Evolutionary conservation across 345 rosid species (phyloP), one percentile per base, ranked within the genome.

Genomic region (Salix udensis): DNA sequence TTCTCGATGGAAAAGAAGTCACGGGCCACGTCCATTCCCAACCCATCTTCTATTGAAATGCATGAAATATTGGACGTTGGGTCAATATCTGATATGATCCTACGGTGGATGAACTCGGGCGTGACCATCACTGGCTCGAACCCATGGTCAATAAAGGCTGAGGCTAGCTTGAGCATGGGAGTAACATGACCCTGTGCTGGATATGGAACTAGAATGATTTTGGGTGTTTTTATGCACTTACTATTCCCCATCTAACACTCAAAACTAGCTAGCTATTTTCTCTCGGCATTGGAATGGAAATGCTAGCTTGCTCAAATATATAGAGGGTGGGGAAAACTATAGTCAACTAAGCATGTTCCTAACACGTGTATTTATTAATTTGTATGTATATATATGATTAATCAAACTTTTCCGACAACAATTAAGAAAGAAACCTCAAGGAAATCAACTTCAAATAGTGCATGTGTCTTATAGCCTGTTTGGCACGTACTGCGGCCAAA

Each of bases 131-230:
- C 82, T 1, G 93, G 89, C 2, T 84, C 34, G 74, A 88, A 93
- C 36, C 92, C 94, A 2, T 40, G 80, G 73, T 68, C 58, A 19
- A 78, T 66, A n/a, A 89, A 76, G 46, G 82, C 85, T 0, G 85
- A 85, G 21, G 89, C 96, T 1, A 93, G 86, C 60, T 86, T 87
- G 19, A 87, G 78, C 91, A 93, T 90, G 70, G 98, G 97, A 36
- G 90, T 88, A 18, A 91, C 91, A 42, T 93, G 97, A 28, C 97
- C 94, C 28, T 89, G 98, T 9, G 97, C 93, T 61, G 98, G 97
- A 77, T 88, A 93, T 67, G 98, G 98, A 74, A 93, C 86, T 78
- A 89, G 58, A 53, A 93, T 48, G 48, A 90, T 82, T 77, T 84
- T 89, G 10, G 84, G 80, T 77, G 66, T 76, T 62, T 64, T 28